Evolutionary conservation across 148 eudicot species (phyloP), one percentile per base, ranked within the genome.

Genomic region (Chenopodium formosanum): DNA sequence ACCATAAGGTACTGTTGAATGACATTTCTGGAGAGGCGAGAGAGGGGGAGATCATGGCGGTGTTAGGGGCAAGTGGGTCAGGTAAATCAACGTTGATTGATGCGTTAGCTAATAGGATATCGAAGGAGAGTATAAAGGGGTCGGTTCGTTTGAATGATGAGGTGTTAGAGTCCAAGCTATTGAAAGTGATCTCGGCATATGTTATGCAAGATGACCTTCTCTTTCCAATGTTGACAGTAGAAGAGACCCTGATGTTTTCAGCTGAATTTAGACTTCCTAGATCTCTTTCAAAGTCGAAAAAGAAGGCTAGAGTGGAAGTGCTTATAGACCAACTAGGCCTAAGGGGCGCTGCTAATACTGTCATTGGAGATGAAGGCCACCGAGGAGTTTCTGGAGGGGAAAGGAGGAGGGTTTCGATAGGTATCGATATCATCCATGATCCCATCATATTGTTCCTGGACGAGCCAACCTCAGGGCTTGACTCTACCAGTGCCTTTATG

Each of bases 341-440:
- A 0, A 73, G 88, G 27, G 86, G 63, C 63, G 97, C 97, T 7
- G 97, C 97, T 50, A 88, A 90, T 48, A 94, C 97, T 0, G 86
- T 94, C 34, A 94, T 94, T 14, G 98, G 98, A 27, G 98, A 94
- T 58, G 98, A 94, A 82, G 97, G 95, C 12, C 98, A 91, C 25
- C 74, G 97, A 50, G 98, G 98, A 1, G 94, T 92, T 52, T 94
- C 98, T 0, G 98, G 98, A 9, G 98, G 98, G 0, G 98, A 94
- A 83, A 80, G 97, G 50, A 86, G 97, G 68, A 87, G 98, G 60
- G 97, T 92, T 16, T 94, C 98, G 0, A 94, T 94, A 46, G 98
- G 98, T 1, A 89, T 79, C 9, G 94, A 94, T 76, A 92, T 94
- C 76, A 89, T 94, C 48, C 97, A 94, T 65, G 97, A 94, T 79